Evolutionary conservation across 2,329 filamentous ascomycete genomes (phyloP), one percentile per base, ranked within the genome.

Genomic region (Hymenoscyphus linearis): DNA sequence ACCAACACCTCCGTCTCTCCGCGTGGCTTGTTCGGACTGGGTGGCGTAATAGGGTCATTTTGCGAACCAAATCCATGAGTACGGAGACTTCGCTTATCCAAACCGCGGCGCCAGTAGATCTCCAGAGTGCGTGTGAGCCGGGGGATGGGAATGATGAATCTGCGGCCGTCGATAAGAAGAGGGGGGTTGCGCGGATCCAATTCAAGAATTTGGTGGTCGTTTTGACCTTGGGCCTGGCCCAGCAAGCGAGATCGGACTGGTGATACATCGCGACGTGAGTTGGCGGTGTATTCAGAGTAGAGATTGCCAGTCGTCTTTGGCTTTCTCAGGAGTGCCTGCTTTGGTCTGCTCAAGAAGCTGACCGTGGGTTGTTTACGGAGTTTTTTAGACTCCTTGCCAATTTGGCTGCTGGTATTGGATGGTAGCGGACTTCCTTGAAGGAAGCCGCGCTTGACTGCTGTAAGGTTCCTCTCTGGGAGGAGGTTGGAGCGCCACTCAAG

Each of bases 81-180:
- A 1, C 14, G 26, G 2, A 14, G 5, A 10, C 18, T 5, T 40
- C 53, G 50, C 53, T 25, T 34, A 44, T 55, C 52, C 14, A 54
- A 25, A 22, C 44, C 58, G 22, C n/a, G 52, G n/a, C 35, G 57
- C 62, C 37, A 66, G 31, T 44, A 64, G 18, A 66, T 34, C 16
- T 5, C 31, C 3, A 68, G 26, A 10, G 27, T 60, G 1, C 60
- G 52, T 7, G 59, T 58, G n/a, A 61, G 62, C 26, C 37, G 57
- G 0, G 62, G 64, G 2, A 68, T 37, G 1, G 54, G 35, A 14
- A 68, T 58, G 2, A 67, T 31, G 2, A 35, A 55, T 22, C n/a
- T 66, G 2, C 62, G 31, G 1, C 60, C 61, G 31, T 67, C 67
- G 16, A 64, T 59, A 3, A 69, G 55, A 1, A 68, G 25, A 1